Evolutionary conservation across 129 eudicot species (phyloP).

Genomic region (Sambucus nigra): DNA sequence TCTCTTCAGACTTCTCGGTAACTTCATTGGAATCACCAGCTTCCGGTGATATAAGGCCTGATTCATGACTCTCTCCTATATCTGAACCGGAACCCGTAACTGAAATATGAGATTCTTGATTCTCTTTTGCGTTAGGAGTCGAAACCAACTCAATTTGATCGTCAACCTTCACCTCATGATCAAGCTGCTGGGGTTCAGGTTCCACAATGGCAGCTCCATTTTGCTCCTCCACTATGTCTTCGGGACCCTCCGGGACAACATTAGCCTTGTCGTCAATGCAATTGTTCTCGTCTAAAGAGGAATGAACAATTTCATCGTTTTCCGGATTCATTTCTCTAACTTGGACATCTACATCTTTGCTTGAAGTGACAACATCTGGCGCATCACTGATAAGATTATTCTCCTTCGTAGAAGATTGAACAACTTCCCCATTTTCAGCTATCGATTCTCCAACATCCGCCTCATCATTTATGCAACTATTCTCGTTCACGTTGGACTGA

Average conservation of each 20-base stretch:
- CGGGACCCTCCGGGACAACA: too few relatives aligned
- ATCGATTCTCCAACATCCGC: too few relatives aligned
- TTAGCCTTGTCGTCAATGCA: too few relatives aligned
- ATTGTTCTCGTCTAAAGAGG: too few relatives aligned
- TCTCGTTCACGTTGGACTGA: too few relatives aligned
- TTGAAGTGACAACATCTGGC: background rate
- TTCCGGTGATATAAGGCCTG: slow-evolving; percentile 2
- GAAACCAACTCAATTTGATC: slow-evolving; percentile 13
- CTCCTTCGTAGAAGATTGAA: too few relatives aligned
- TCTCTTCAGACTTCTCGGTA: slow-evolving; percentile 16
- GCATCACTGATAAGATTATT: too few relatives aligned
- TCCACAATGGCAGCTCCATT: slow-evolving; percentile 10
- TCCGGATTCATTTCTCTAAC: too few relatives aligned
- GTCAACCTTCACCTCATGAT: slow-evolving; percentile 16
- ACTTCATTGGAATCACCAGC: slow-evolving; percentile 11
- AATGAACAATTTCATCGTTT: too few relatives aligned
- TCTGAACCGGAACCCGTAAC: slow-evolving; percentile 16
- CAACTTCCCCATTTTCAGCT: too few relatives aligned
- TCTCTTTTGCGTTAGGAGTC: slow-evolving; percentile 17
- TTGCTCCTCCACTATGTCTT: background rate
- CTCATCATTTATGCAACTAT: too few relatives aligned
- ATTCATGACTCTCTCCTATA: slow-evolving; percentile 15
- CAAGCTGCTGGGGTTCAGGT: slow-evolving; percentile 14
- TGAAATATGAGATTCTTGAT: slow-evolving; percentile 15
- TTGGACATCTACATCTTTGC: slow-evolving; percentile 10